These are phyloP conservation scores for Tuctoria greenei DNA, from an alignment of 176 grass and related monocot genomes.

Conservation along the genomic window DNA sequence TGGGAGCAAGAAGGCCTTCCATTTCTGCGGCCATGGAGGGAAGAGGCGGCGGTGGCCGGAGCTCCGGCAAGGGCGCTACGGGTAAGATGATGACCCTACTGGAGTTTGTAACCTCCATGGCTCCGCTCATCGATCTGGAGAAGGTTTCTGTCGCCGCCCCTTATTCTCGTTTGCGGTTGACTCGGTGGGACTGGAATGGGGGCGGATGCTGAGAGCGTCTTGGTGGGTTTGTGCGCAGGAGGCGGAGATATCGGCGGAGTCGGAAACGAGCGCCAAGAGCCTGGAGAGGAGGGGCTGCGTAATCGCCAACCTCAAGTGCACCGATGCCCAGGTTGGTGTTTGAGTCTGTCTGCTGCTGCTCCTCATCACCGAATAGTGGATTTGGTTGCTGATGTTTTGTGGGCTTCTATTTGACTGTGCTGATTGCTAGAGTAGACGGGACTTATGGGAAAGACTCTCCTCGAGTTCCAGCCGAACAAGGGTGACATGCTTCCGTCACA, in stretches of 20 bases:
- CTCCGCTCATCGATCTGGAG: constrained; percentile 83
- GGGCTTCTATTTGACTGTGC: background rate
- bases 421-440: constrained; percentile 63
- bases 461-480: constrained; percentile 93
- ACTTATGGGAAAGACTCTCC: constrained; percentile 88
- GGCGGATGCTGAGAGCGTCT: background rate
- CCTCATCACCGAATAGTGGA: background rate
- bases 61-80: constrained; percentile 22
- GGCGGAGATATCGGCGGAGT: constrained; percentile 70
- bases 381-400: constrained; percentile 6
- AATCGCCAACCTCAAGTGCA: constrained; percentile 89
- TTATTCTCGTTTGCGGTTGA: background rate
- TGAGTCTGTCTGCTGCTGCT: background rate
- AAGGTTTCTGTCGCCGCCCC: constrained; percentile 35
- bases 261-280: constrained; percentile 56
- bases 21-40: constrained; percentile 22
- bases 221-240: constrained; percentile 36
- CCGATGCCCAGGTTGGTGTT: constrained; percentile 70
- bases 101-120: constrained; percentile 76
- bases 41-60: constrained; percentile 26
- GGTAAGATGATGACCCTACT: constrained; percentile 49
- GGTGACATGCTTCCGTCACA: constrained; percentile 80
- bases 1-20: background rate
- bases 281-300: constrained; percentile 74
- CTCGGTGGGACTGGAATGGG: background rate